A percentile compares a stretch with the other conserved stretches of the same genome.
phyloP scores from a whole-genome alignment of 2,329 filamentous ascomycete species.

The Aspergillus ochraceus region DNA sequence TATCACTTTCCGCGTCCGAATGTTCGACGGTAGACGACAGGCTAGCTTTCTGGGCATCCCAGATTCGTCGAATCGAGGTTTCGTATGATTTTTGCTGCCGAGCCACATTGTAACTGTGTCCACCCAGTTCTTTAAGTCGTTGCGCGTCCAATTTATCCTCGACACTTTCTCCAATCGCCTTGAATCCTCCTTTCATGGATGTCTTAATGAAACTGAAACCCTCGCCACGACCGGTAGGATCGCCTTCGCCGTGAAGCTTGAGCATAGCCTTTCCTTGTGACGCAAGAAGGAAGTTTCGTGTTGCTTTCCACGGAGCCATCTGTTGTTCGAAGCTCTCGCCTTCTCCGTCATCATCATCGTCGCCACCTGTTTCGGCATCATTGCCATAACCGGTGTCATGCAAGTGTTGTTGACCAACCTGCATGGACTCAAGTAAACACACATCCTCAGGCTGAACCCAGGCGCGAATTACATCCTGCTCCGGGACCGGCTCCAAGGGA shows the following conservation, averaged over 20 bases:
- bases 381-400: slow-evolving; percentile 84
- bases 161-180: slow-evolving; percentile 83
- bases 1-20: slow-evolving; percentile 71
- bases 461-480: slow-evolving; percentile 74
- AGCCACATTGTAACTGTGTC: slow-evolving; percentile 96
- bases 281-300: slow-evolving; percentile 93
- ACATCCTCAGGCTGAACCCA: slow-evolving; percentile 97
- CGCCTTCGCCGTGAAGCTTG: slow-evolving; percentile 87
- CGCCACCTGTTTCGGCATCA: slow-evolving; percentile 65
- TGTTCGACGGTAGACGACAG: slow-evolving; percentile 72
- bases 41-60: slow-evolving; percentile 81
- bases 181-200: slow-evolving; percentile 98
- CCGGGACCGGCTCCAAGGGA: slow-evolving; percentile 73
- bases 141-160: slow-evolving; percentile 85
- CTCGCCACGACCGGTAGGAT: slow-evolving; percentile 88
- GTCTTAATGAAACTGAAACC: slow-evolving; percentile 97
- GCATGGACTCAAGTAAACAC: slow-evolving; percentile 93
- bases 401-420: slow-evolving; percentile 87
- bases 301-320: slow-evolving; percentile 93
- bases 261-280: slow-evolving; percentile 96
- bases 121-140: slow-evolving; percentile 66
- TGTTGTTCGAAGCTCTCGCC: slow-evolving; percentile 79
- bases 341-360: slow-evolving; percentile 64
- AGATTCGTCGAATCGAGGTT: slow-evolving; percentile 86
- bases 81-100: slow-evolving; percentile 91